These are phyloP conservation scores for Ogataea siamensis DNA, from an alignment of 805 yeast species.

Conservation along the genomic window DNA sequence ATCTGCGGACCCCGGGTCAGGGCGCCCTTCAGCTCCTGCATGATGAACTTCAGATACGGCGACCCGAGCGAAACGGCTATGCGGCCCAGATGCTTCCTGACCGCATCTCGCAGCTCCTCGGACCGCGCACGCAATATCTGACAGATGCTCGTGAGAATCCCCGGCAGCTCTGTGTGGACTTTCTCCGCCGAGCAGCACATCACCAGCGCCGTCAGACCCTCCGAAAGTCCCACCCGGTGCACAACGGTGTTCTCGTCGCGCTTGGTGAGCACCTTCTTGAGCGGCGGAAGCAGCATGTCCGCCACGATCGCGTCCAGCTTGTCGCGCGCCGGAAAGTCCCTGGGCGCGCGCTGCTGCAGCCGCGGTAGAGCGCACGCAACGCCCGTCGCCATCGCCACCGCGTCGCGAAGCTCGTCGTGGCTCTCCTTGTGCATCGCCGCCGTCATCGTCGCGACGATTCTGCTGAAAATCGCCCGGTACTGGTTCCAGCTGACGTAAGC, in stretches of 20 bases:
- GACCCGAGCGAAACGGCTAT: slow-evolving; percentile 70
- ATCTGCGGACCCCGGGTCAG: slow-evolving; percentile 87
- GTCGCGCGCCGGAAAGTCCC: slow-evolving; percentile 37
- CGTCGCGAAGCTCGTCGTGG: slow-evolving; percentile 48
- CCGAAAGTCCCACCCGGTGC: slow-evolving; percentile 74
- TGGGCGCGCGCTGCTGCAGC: slow-evolving; percentile 19
- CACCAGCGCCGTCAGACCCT: slow-evolving; percentile 69
- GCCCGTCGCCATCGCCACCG: slow-evolving; percentile 57
- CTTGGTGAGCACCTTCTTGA: slow-evolving; percentile 55
- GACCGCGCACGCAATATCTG: slow-evolving; percentile 83
- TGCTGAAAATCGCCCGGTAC: slow-evolving; percentile 66
- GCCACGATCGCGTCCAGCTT: slow-evolving; percentile 48
- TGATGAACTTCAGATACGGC: slow-evolving; percentile 65
- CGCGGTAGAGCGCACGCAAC: slow-evolving; percentile 45
- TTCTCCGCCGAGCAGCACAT: slow-evolving; percentile 58
- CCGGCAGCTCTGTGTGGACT: slow-evolving; percentile 66
- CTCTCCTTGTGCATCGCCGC: slow-evolving; percentile 28
- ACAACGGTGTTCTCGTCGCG: slow-evolving; percentile 80
- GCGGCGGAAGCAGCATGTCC: slow-evolving; percentile 57
- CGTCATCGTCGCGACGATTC: slow-evolving; percentile 48
- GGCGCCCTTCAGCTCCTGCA: slow-evolving; percentile 76
- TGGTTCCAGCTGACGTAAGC: slow-evolving; percentile 72
- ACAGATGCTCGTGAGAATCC: slow-evolving; percentile 79
- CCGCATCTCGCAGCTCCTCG: slow-evolving; percentile 84
- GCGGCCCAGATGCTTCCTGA: slow-evolving; percentile 69